phyloP scores from a whole-genome alignment of 441 rosid species.

The Viola pubescens region DNA sequence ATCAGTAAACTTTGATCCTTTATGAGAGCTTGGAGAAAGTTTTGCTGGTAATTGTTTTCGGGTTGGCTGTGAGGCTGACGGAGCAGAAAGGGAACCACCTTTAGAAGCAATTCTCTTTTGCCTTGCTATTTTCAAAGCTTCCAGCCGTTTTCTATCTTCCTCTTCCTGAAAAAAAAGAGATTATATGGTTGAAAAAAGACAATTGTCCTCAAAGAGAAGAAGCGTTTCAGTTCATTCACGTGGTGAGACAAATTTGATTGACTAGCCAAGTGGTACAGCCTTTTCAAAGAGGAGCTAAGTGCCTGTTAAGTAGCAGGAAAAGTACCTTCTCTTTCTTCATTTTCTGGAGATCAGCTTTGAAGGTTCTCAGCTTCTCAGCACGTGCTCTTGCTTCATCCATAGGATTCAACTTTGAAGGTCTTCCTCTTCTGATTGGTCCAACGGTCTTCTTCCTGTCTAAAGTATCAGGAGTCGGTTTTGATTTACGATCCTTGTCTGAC shows the following conservation, averaged over 20 bases:
- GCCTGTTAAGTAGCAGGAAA: conserved; percentile 3
- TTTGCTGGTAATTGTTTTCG: conserved; percentile 50
- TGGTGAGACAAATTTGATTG: conserved; percentile 7
- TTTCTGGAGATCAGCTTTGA: conserved; percentile 90
- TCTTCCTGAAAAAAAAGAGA: conserved; percentile 51
- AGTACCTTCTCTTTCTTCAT: conserved; percentile 83
- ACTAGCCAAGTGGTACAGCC: conserved; percentile 1
- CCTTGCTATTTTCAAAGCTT: conserved; percentile 77
- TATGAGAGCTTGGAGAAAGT: conserved; percentile 58
- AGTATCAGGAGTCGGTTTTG: conserved; percentile 38
- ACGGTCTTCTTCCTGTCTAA: conserved; percentile 55
- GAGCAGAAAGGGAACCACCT: conserved; percentile 44
- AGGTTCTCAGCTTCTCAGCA: conserved; percentile 81
- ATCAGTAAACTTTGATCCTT: conserved; percentile 82
- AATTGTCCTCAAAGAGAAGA: conserved; percentile 1
- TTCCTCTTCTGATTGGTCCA: conserved; percentile 78
- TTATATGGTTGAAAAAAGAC: conserved; percentile 2
- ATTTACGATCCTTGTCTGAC: conserved; percentile 50
- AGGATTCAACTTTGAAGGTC: conserved; percentile 72
- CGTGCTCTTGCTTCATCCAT: conserved; percentile 91
- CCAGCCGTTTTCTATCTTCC: conserved; percentile 68
- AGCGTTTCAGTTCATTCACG: conserved; percentile 4
- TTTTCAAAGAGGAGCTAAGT: conserved; percentile 4
- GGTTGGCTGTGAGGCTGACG: conserved; percentile 40
- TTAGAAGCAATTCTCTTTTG: conserved; percentile 90